phyloP scores from a whole-genome alignment of 1,284 basidiomycete genomes.

The Golubevia pallescens region DNA sequence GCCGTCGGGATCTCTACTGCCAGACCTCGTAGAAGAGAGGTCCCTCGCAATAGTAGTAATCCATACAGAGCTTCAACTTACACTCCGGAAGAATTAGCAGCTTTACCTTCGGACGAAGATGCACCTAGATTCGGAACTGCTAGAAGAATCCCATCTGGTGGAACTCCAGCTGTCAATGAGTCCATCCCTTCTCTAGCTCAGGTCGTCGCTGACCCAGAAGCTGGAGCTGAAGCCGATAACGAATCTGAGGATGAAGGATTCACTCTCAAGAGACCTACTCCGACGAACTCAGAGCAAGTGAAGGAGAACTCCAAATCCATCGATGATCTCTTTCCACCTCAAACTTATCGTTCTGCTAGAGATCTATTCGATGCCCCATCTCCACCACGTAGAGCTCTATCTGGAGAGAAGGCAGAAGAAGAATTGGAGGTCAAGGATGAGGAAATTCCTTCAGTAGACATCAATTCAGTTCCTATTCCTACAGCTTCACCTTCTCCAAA shows the following conservation, averaged over 20 bases:
- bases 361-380: neutral
- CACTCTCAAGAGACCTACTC: neutral
- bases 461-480: neutral
- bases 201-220: neutral
- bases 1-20: neutral
- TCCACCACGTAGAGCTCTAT: neutral
- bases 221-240: neutral
- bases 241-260: neutral
- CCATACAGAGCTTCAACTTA: constrained; percentile 41
- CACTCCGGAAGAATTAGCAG: constrained; percentile 31
- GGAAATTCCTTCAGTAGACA: neutral
- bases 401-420: neutral
- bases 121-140: constrained; percentile 1
- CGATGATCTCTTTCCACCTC: neutral
- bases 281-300: neutral
- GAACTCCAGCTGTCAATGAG: neutral
- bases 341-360: neutral
- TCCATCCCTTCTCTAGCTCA: neutral
- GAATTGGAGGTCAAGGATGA: neutral
- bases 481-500: neutral
- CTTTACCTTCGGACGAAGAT: constrained; percentile 4
- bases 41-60: constrained; percentile 1
- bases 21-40: neutral
- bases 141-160: neutral
- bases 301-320: neutral